Evolutionary conservation across 495 filamentous ascomycete genomes (phyloP).

Genomic region (Hypoxylon fuscum): DNA sequence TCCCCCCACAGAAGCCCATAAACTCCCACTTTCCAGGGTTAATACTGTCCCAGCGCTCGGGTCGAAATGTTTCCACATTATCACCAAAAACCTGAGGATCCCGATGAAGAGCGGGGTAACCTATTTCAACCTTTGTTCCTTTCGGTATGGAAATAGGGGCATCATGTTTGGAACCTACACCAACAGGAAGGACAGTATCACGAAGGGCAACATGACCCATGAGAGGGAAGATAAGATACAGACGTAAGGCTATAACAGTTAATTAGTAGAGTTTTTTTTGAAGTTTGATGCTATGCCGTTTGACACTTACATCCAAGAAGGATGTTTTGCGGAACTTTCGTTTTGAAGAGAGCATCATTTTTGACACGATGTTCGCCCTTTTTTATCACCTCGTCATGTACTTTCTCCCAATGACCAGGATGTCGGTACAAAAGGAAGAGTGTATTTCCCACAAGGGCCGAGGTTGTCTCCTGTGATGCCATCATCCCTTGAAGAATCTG

Average conservation of each 20-base stretch:
- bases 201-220: conserved; percentile 46
- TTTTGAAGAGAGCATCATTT: conserved; percentile 5
- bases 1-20: conserved; percentile 5
- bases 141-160: conserved; percentile 48
- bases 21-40: conserved; percentile 16
- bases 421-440: conserved; percentile 34
- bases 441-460: conserved; percentile 30
- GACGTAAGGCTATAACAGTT: conserved; percentile 45
- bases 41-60: conserved; percentile 68
- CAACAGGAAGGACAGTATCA: conserved; percentile 52
- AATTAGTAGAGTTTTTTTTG: neutral
- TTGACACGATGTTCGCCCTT: conserved; percentile 50
- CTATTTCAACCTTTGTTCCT: conserved; percentile 46
- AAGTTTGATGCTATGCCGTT: neutral
- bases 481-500: no score
- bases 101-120: conserved; percentile 55
- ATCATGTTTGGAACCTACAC: conserved; percentile 45
- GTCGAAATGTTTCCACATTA: conserved; percentile 60
- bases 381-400: conserved; percentile 27
- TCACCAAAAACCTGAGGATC: conserved; percentile 53
- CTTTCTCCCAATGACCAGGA: conserved; percentile 18
- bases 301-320: conserved; percentile 43
- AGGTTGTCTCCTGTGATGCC: conserved; percentile 30
- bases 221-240: conserved; percentile 47
- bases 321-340: conserved; percentile 11